Base-by-base conservation (phyloP, 1,284 basidiomycete genomes). In the Trichosporon asahii region DNA sequence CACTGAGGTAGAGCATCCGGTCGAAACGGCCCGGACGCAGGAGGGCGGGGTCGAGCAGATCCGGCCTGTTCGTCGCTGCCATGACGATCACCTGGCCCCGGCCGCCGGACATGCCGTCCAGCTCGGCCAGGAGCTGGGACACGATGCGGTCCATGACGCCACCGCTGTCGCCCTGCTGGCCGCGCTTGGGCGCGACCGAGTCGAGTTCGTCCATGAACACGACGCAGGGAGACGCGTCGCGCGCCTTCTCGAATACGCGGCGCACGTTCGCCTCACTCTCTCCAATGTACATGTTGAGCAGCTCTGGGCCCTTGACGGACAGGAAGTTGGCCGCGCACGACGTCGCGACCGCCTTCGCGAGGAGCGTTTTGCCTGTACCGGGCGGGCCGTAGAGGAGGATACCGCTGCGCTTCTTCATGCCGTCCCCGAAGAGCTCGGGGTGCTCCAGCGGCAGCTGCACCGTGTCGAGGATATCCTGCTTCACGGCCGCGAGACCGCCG, bases 181-280 rank as follows among this genome's bases (percentile, higher is more conserved):
- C 97, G 71, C 97, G 88, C 79, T 96, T 95, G 0, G 97, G 97
- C 33, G 96, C 97, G 29, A 99, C 89, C 0, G 93, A 95, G 81
- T 99, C 97, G 35, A 99, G 87, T 83, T 99, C 97, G 84, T 99
- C 97, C 82, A 99, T 98, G 81, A 99, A 96, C 68, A 99, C 91
- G 57, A 99, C 92, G 79, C 94, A 95, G 5, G 94, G 94, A 65
- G 89, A 89, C 0, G 94, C 94, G 83, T 95, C 93, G 66, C 94
- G 86, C 12, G 97, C 97, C 23, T 90, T 89, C 77, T 94, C 91
- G 80, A 99, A 99, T 1, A 99, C 89, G 6, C 90, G 87, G 12
- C 97, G 90, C 40, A 99, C 93, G 78, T 96, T 95, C 40, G 95
- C 93, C 82, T 99, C 97, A 6, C 95, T 97, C 85, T 99, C 96